Base-by-base conservation (phyloP, 2,329 filamentous ascomycete genomes). In the Penicillium sp. region DNA sequence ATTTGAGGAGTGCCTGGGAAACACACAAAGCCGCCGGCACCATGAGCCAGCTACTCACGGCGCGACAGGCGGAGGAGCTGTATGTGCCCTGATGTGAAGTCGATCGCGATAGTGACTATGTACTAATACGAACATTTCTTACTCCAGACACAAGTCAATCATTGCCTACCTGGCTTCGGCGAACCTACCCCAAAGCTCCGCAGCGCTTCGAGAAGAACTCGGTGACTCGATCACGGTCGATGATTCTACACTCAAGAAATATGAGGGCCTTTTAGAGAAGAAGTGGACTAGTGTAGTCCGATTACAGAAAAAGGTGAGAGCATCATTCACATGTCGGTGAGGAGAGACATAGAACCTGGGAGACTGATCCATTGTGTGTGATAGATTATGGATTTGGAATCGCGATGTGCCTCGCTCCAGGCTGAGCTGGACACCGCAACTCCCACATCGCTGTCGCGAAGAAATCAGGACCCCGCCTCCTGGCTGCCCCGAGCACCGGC, bases 201-300 rank as follows among this genome's bases (percentile, higher is more conserved):
- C 85, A 43, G 84, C 88, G 23, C 79, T 97, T 56, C 85, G 91
- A 59, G 82, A 89, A 68, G 92, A 97, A 74, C 82, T 96, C 4
- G 83, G 86, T 49, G 85, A 89, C 62, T 81, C 79, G 26, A 75
- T 85, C 55, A 77, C 79, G 42, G 93, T 95, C 67, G 91, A 96
- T 71, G 81, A 89, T 59, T 83, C 84, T 18, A 96, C 90, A 20
- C 83, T 88, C 50, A 96, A 96, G 80, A 96, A 96, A 77, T 97
- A 97, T 77, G 92, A 96, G 75, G 89, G 90, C 1, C 77, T 97
- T 26, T 77, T 97, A 63, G 93, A 97, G 81, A 97, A 96, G 84
- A 97, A 97, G 80, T 97, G 93, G 93, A 97, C 93, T 20, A 94
- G 91, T 67, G 89, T 97, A 26, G 92, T 97, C 67, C 84, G 93